Evolutionary conservation across 192 early-diverging fungal genomes (phyloP), one percentile per base, ranked within the genome.

Genomic region (Phycomyces blakesleeanus): DNA sequence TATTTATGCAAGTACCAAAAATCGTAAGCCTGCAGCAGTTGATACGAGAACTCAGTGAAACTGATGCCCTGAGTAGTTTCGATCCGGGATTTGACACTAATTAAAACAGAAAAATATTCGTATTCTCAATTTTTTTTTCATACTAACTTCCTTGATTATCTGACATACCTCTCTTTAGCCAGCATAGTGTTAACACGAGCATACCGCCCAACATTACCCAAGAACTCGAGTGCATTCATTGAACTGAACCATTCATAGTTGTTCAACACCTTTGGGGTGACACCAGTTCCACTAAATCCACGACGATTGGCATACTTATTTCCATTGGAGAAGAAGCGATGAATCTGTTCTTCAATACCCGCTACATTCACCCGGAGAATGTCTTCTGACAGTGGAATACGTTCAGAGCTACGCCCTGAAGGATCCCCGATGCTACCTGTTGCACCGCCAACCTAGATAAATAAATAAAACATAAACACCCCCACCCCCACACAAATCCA

Each of bases 11-110:
- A 75, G 60, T 96, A 73, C 81, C 85, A 93, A 69, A 93, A 98
- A 64, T 98, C 96, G 71, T 94, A 94, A 0, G 89, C 94, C 68
- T 98, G 96, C 9, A 98, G 76, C 26, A 98, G 74, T 73, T 98
- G 96, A 78, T 98, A 98, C 5, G 94, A 85, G 52, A 98, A 98
- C 64, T 98, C 96, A 16, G 93, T 95, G 62, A 96, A 98, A 73
- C 88, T 91, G 71, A 98, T 93, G 1, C 96, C 96, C 47, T 91
- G 87, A 3, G 80, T 80, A 24, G 83, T 87, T 14, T 88, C 80
- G 59, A 98, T 62, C 5, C 96, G 82, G 11, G 83, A 82, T 62
- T 88, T 86, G 26, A 98, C 95, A 71, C 92, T 89, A 69, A n/a
- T 8, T 8, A 63, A 0, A 20, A 8, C 20, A 29, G 4, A 47